Evolutionary conservation across 2,329 filamentous ascomycete species (phyloP).

Genomic region (Fusarium sacchari): DNA sequence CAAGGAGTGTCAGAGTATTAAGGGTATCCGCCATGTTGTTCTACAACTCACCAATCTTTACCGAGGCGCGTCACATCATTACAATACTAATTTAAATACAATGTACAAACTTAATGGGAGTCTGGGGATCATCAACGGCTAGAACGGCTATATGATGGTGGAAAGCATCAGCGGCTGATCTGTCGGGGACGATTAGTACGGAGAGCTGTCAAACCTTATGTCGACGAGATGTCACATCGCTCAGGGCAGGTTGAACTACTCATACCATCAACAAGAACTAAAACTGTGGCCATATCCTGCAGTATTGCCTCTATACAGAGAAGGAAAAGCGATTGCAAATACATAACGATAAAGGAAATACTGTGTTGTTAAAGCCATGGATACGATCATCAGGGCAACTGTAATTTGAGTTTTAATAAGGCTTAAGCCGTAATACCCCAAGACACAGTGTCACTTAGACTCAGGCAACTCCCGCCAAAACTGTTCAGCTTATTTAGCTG

Average conservation of each 20-base stretch:
- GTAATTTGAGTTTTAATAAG: not conserved
- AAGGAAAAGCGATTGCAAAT: too few species aligned
- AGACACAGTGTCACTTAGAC: not conserved
- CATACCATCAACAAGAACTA: too few species aligned
- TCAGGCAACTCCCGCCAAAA: not conserved
- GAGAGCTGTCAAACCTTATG: not conserved
- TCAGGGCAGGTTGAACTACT: too few species aligned
- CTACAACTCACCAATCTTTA: not conserved
- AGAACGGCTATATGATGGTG: not conserved
- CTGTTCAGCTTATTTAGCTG: accelerated
- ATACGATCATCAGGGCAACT: not conserved
- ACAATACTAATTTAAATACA: too few species aligned
- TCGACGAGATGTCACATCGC: not conserved
- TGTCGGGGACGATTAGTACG: not conserved
- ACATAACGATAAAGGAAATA: accelerated
- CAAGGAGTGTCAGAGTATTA: not conserved
- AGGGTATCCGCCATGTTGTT: too few species aligned
- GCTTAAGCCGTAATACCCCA: not conserved
- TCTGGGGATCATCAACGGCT: accelerated
- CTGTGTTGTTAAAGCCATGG: not conserved
- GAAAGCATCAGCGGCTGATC: not conserved
- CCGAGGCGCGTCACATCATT: not conserved
- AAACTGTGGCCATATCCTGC: too few species aligned
- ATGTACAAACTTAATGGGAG: too few species aligned
- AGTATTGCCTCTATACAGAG: too few species aligned